Conservation (phyloP, 2,329 filamentous ascomycete species). For the Diaporthe vexans region DNA sequence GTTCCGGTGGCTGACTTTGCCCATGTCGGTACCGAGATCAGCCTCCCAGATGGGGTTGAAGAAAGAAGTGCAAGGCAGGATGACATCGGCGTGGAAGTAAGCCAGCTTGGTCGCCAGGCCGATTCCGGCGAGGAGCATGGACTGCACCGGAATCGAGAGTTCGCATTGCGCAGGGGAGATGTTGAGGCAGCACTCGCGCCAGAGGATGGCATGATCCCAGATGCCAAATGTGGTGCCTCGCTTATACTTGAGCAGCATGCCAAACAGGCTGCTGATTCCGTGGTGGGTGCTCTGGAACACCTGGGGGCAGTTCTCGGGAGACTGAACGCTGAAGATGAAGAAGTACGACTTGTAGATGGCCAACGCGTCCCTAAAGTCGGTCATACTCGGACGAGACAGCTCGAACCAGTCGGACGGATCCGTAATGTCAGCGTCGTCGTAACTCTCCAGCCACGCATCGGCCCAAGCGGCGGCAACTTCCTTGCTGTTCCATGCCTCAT, state of each 20-base stretch:
- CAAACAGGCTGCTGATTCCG: slow-evolving; percentile 71
- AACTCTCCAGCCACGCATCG: slow-evolving; percentile 62
- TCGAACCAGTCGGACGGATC: slow-evolving; percentile 51
- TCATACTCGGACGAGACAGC: slow-evolving; percentile 53
- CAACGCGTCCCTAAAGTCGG: slow-evolving; percentile 53
- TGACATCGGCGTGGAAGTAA: slow-evolving; percentile 69
- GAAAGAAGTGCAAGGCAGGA: slow-evolving; percentile 70
- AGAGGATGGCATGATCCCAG: slow-evolving; percentile 75
- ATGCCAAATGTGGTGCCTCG: slow-evolving; percentile 71
- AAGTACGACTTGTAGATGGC: slow-evolving; percentile 59
- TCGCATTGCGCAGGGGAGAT: slow-evolving; percentile 64
- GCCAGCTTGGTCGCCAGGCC: slow-evolving; percentile 61
- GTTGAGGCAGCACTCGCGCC: slow-evolving; percentile 68
- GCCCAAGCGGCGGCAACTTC: slow-evolving; percentile 63
- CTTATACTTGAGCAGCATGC: slow-evolving; percentile 73
- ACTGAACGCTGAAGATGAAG: slow-evolving; percentile 70
- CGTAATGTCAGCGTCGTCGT: slow-evolving; percentile 56
- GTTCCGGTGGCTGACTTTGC: slow-evolving; percentile 68
- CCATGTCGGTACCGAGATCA: slow-evolving; percentile 71
- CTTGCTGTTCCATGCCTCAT: slow-evolving; percentile 62
- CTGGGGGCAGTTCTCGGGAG: slow-evolving; percentile 69
- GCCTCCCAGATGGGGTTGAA: slow-evolving; percentile 76
- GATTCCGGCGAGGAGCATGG: slow-evolving; percentile 61
- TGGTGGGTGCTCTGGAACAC: slow-evolving; percentile 76
- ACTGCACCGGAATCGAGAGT: slow-evolving; percentile 63